Conservation (phyloP, 176 grass and related monocot species). For the Saccharum spontaneum region DNA sequence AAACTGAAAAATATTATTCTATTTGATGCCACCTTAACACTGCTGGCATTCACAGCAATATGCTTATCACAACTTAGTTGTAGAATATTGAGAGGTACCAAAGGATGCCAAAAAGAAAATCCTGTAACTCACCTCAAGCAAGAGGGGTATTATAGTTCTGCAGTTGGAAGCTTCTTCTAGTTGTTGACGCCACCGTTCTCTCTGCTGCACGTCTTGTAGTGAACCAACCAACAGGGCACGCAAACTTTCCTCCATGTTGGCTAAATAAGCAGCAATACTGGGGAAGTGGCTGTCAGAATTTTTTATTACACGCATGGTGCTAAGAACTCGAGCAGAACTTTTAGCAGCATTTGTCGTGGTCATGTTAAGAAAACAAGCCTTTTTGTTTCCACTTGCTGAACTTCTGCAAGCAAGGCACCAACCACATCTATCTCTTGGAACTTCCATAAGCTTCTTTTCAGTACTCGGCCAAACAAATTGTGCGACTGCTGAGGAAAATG, state of each 20-base stretch:
- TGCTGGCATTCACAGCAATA: not conserved
- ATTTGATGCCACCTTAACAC: not conserved
- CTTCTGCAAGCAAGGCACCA: conserved; percentile 95
- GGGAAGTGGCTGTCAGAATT: conserved; percentile 66
- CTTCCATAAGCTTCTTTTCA: conserved; percentile 81
- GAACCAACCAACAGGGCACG: conserved; percentile 67
- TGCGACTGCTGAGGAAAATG: conserved; percentile 71
- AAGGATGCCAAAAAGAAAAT: not conserved
- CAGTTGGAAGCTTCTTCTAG: conserved; percentile 74
- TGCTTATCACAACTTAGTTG: not conserved
- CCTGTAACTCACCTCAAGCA: conserved; percentile 84
- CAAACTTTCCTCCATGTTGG: conserved; percentile 94
- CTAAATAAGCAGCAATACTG: conserved; percentile 68
- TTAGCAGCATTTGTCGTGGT: conserved; percentile 71
- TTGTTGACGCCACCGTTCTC: conserved; percentile 61
- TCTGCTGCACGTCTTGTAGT: conserved; percentile 62
- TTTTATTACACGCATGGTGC: conserved; percentile 51
- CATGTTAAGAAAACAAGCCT: conserved; percentile 84
- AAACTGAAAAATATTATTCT: not conserved
- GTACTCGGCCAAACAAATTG: conserved; percentile 87
- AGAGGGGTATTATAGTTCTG: conserved; percentile 61
- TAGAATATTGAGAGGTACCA: not conserved
- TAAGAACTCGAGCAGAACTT: conserved; percentile 66
- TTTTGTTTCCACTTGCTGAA: conserved; percentile 67
- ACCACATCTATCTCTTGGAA: conserved; percentile 94